Conservation (phyloP, 768 basidiomycete genomes). For the Tulasnella sp. region DNA sequence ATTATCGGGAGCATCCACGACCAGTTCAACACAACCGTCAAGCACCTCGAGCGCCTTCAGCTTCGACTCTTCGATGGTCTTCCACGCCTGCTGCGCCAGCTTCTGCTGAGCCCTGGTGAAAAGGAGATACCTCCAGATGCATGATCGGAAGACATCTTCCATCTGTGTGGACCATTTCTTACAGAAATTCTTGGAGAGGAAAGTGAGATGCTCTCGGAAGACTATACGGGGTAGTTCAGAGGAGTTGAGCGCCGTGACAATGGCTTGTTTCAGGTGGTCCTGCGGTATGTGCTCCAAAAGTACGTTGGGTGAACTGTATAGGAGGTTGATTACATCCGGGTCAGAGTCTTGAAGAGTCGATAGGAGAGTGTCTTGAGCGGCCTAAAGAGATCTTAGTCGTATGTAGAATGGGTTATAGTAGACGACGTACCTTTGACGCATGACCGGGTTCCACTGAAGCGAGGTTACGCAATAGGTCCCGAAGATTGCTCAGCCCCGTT, state of each 20-base stretch:
- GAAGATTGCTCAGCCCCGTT: background rate
- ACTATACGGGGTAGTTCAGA: conserved; percentile 35
- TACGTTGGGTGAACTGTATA: background rate
- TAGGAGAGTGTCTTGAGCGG: background rate
- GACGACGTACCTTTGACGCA: background rate
- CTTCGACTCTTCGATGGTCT: conserved; percentile 31
- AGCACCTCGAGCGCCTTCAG: conserved; percentile 24
- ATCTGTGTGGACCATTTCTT: conserved; percentile 27
- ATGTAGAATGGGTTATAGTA: too few relatives aligned
- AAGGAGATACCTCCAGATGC: conserved; percentile 64
- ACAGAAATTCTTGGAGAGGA: conserved; percentile 41
- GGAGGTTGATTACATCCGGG: background rate
- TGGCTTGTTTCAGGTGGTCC: background rate
- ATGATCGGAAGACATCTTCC: conserved; percentile 19
- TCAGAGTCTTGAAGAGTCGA: background rate
- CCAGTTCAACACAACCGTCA: conserved; percentile 21
- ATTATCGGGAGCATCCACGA: conserved; percentile 7
- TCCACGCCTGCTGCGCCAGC: conserved; percentile 60
- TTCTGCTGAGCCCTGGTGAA: conserved; percentile 62
- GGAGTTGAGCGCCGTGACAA: background rate
- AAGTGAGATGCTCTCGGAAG: conserved; percentile 45
- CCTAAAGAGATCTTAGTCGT: background rate
- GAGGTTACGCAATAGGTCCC: background rate
- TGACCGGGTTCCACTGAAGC: background rate
- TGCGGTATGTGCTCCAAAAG: background rate